Percentiles rank a stretch among this genome's conserved stretches.
Conservation (phyloP, 2,329 filamentous ascomycete species). For the Pyrenochaeta sp. region DNA sequence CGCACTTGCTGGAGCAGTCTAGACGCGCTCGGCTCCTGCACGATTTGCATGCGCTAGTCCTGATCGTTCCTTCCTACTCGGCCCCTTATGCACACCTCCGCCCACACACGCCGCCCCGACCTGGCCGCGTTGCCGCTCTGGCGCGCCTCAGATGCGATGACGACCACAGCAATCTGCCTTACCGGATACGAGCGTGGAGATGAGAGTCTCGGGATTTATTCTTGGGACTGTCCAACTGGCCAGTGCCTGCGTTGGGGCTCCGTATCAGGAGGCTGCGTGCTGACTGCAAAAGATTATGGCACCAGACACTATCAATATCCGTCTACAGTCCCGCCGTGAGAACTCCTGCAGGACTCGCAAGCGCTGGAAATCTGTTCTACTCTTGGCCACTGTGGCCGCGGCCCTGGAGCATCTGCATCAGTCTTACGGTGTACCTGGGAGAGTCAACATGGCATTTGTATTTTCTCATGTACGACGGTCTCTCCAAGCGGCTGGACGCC, state of each 20-base stretch:
- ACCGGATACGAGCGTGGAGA: slow-evolving; percentile 1
- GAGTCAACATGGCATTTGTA: not conserved
- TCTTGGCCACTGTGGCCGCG: no score
- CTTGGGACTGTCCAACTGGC: not conserved
- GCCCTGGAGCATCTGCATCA: no score
- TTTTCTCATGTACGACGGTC: not conserved
- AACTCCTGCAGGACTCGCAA: not conserved
- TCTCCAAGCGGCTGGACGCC: not conserved
- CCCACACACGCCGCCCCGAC: slow-evolving; percentile 16
- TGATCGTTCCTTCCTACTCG: slow-evolving; percentile 17
- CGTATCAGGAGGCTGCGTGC: not conserved
- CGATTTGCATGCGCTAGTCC: slow-evolving; percentile 27
- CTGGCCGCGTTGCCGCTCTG: slow-evolving; percentile 4
- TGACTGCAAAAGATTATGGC: not conserved
- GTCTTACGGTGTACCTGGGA: not conserved
- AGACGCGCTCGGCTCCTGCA: slow-evolving; percentile 28
- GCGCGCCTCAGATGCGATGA: not conserved
- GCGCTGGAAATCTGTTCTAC: not conserved
- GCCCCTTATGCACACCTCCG: slow-evolving; percentile 21
- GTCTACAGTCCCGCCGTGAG: not conserved
- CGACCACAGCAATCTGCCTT: not conserved
- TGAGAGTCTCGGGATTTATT: not conserved
- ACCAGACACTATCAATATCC: not conserved
- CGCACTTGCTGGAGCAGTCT: slow-evolving; percentile 31
- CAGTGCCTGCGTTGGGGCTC: not conserved